Evolutionary conservation across 176 grass and related monocot species (phyloP).

Genomic region (Juncus inflexus): DNA sequence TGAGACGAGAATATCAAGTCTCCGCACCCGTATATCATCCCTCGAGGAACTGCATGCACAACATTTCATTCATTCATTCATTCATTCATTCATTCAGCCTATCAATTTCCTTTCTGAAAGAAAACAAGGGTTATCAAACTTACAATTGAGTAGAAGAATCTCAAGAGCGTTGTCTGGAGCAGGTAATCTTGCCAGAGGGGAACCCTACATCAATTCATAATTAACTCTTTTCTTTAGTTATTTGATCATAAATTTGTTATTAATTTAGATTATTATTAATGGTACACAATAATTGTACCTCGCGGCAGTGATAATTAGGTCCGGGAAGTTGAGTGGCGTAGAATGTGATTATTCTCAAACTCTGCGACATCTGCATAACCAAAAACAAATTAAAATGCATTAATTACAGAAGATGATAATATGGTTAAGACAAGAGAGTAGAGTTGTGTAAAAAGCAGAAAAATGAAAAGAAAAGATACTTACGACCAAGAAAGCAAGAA

Average conservation of each 20-base stretch:
- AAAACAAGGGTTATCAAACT: too few relatives aligned
- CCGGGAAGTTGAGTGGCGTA: constrained; percentile 96
- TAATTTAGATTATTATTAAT: background rate
- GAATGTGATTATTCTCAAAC: constrained; percentile 95
- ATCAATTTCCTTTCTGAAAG: too few relatives aligned
- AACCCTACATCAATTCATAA: constrained; percentile 52
- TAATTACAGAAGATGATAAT: background rate
- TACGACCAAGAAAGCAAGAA: constrained; percentile 94
- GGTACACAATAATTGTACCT: constrained; percentile 39
- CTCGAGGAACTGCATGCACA: constrained; percentile 72
- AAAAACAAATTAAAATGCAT: background rate
- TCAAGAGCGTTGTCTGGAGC: constrained; percentile 68
- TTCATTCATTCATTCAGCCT: too few relatives aligned
- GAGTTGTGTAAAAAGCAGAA: constrained; percentile 11
- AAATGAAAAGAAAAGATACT: constrained; percentile 34
- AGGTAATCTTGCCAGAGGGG: constrained; percentile 68
- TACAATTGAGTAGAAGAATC: constrained; percentile 92
- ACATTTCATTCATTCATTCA: background rate
- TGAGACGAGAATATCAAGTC: constrained; percentile 99
- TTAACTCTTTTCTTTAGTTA: constrained; percentile 1
- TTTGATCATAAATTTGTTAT: background rate
- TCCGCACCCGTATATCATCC: constrained; percentile 81
- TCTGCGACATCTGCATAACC: constrained; percentile 63
- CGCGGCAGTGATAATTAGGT: constrained; percentile 97
- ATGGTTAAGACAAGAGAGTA: constrained; percentile 22